Conservation (phyloP, 495 filamentous ascomycete species). For the Cudoniella acicularis region DNA sequence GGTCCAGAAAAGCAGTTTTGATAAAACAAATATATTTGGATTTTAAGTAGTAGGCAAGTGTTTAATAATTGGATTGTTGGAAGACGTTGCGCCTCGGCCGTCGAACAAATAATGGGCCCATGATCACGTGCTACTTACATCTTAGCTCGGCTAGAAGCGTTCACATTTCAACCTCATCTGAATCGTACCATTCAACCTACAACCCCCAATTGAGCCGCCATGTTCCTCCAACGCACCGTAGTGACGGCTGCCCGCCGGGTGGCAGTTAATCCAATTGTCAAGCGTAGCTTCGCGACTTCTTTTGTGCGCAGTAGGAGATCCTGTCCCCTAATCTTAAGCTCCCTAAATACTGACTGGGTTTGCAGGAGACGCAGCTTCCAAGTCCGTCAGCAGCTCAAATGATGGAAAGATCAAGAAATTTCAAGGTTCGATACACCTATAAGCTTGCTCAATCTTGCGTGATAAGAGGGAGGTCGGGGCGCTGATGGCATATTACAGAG, state of each 20-base stretch:
- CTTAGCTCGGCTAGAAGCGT: background rate
- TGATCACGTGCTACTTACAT: background rate
- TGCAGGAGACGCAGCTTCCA: slow-evolving; percentile 20
- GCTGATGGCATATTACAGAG: slow-evolving; percentile 52
- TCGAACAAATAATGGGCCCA: background rate
- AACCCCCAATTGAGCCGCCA: slow-evolving; percentile 41
- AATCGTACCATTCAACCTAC: background rate
- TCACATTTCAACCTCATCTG: background rate
- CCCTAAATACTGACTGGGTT: slow-evolving; percentile 36
- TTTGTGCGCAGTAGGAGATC: slow-evolving; percentile 58
- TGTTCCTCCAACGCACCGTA: slow-evolving; percentile 82
- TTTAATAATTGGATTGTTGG: too few relatives aligned
- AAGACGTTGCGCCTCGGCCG: too few relatives aligned
- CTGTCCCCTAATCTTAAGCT: slow-evolving; percentile 47
- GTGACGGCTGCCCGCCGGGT: slow-evolving; percentile 68
- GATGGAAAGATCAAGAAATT: slow-evolving; percentile 27
- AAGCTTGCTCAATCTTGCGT: background rate
- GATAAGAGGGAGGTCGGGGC: background rate
- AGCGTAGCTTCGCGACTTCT: slow-evolving; percentile 55
- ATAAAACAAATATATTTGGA: too few relatives aligned
- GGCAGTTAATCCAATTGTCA: slow-evolving; percentile 53
- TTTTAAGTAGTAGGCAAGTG: too few relatives aligned
- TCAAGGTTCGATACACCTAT: slow-evolving; percentile 18
- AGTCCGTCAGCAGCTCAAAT: slow-evolving; percentile 10
- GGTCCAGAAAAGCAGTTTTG: too few relatives aligned